Evolutionary conservation across 257 asterid species (phyloP).

Genomic region (Rehmannia glutinosa): DNA sequence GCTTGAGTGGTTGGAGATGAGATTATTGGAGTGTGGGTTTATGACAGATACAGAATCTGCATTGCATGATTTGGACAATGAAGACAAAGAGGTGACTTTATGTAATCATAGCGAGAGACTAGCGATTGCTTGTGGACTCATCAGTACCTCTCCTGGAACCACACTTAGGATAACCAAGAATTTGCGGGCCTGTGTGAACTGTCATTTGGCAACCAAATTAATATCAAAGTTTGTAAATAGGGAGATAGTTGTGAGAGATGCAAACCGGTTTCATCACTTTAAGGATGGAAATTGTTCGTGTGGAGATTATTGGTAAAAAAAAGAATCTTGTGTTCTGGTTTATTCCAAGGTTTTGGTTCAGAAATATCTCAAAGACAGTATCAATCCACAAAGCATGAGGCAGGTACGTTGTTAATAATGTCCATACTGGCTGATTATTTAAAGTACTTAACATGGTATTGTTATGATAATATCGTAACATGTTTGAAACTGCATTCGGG

Average conservation of each 20-base stretch:
- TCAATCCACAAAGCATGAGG: no score
- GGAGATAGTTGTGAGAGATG: constrained; percentile 42
- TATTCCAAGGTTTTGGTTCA: neutral
- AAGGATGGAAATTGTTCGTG: constrained; percentile 32
- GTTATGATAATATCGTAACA: no score
- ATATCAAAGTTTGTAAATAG: constrained; percentile 39
- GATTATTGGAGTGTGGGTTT: constrained; percentile 34
- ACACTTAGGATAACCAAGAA: constrained; percentile 36
- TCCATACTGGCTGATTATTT: no score
- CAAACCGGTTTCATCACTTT: constrained; percentile 36
- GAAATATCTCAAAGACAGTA: neutral
- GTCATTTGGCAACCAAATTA: constrained; percentile 43
- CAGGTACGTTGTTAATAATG: no score
- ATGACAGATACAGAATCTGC: constrained; percentile 36
- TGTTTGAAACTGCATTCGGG: no score
- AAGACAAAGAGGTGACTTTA: constrained; percentile 32
- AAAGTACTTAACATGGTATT: no score
- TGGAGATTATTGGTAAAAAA: constrained; percentile 34
- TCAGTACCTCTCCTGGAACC: constrained; percentile 28
- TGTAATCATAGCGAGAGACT: constrained; percentile 51
- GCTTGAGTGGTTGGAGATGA: constrained; percentile 37
- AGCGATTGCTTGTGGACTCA: constrained; percentile 45
- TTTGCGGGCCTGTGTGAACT: constrained; percentile 43
- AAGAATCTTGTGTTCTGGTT: no score
- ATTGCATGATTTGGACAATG: constrained; percentile 40